Percentiles rank a stretch among this genome's conserved stretches.
Conservation (phyloP, 75 land plant genomes). For the Selaginella tamariscina region DNA sequence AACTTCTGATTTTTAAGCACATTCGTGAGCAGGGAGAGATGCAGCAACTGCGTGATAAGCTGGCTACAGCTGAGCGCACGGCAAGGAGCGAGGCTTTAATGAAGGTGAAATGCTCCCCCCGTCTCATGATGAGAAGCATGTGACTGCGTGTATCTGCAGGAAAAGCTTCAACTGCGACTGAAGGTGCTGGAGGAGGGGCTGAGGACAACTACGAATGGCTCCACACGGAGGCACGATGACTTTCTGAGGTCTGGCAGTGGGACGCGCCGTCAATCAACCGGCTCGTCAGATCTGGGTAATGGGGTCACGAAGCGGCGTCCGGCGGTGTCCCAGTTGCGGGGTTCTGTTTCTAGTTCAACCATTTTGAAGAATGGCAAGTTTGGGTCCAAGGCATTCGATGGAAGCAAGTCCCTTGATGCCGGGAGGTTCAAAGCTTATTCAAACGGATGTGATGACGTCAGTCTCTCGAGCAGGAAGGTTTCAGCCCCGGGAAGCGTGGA, state of each 20-base stretch:
- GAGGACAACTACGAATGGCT: constrained; percentile 33
- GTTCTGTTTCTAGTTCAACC: constrained; percentile 36
- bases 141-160: constrained; percentile 33
- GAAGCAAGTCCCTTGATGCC: constrained; percentile 38
- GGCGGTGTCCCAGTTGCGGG: constrained; percentile 35
- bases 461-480: not conserved
- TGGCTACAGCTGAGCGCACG: constrained; percentile 68
- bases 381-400: constrained; percentile 86
- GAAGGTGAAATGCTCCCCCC: constrained; percentile 38
- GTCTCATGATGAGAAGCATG: not conserved
- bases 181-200: constrained; percentile 80
- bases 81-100: constrained; percentile 79
- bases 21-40: constrained; percentile 63
- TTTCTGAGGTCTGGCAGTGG: constrained; percentile 26
- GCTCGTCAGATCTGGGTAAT: constrained; percentile 54
- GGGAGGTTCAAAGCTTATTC: constrained; percentile 35
- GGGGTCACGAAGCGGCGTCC: constrained; percentile 46
- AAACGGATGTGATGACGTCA: constrained; percentile 43
- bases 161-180: constrained; percentile 67
- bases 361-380: constrained; percentile 76
- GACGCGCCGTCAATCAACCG: constrained; percentile 60
- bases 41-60: constrained; percentile 94
- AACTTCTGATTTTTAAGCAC: not conserved
- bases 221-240: constrained; percentile 20
- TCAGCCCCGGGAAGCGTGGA: not conserved